These are phyloP conservation scores for Phytophthora palmivora DNA, from an alignment of 352 stramenopile species.

Conservation along the genomic window DNA sequence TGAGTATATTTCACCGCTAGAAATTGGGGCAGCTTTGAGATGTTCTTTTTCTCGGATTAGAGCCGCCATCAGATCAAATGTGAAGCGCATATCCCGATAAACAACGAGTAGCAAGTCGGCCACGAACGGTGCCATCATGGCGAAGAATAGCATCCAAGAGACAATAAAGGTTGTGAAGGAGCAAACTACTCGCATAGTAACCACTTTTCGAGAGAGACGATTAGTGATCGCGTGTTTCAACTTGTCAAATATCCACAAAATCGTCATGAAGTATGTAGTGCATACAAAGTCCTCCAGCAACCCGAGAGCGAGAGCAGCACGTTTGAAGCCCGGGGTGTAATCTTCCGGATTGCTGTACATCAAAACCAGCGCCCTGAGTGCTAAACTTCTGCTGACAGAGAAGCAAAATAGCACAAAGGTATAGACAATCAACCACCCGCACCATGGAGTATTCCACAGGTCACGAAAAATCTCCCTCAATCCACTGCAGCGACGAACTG, in stretches of 20 bases:
- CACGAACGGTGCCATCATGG: slow-evolving; percentile 25
- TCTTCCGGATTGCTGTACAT: too few species aligned
- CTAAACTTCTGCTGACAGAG: too few species aligned
- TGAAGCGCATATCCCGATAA: slow-evolving; percentile 40
- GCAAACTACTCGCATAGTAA: neutral
- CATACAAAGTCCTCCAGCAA: neutral
- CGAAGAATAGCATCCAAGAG: slow-evolving; percentile 6
- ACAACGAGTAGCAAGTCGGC: slow-evolving; percentile 41
- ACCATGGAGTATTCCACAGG: too few species aligned
- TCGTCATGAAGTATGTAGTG: too few species aligned
- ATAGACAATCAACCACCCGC: too few species aligned
- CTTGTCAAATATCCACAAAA: neutral
- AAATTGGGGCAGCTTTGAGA: slow-evolving; percentile 8
- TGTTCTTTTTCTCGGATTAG: slow-evolving; percentile 3
- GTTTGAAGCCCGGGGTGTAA: too few species aligned
- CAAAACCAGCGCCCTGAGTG: too few species aligned
- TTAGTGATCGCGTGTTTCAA: neutral
- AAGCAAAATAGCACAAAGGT: too few species aligned
- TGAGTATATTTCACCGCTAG: slow-evolving; percentile 3
- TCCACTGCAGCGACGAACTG: too few species aligned
- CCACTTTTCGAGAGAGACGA: too few species aligned
- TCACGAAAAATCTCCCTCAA: too few species aligned
- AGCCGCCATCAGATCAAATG: slow-evolving; percentile 38
- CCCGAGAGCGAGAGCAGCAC: too few species aligned
- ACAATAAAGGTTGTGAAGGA: neutral